Evolutionary conservation across 306 rosid genomes (phyloP).

Genomic region (Crataegus laevigata): DNA sequence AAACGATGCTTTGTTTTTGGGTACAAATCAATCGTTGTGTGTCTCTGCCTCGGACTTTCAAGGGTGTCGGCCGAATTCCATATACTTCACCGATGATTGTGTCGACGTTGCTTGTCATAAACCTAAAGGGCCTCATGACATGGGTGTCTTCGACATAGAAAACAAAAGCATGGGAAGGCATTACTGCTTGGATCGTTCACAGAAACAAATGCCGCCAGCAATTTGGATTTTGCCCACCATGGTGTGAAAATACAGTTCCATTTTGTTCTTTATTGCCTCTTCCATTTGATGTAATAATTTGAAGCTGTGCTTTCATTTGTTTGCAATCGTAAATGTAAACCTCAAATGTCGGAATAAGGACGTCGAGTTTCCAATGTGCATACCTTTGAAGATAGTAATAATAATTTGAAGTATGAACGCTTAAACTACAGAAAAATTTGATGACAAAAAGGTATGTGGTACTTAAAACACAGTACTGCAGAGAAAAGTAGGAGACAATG

Average conservation of each 20-base stretch:
- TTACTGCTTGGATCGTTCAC: not conserved
- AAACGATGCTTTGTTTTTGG: not conserved
- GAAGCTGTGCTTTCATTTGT: not conserved
- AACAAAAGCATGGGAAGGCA: not conserved
- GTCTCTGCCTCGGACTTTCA: constrained; percentile 3
- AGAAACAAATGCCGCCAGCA: constrained; percentile 1
- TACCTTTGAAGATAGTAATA: too few species aligned
- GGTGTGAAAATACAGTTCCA: not conserved
- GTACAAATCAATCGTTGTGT: not conserved
- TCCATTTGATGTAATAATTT: not conserved
- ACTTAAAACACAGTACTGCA: too few species aligned
- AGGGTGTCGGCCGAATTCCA: not conserved
- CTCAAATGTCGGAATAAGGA: not conserved
- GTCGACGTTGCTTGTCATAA: not conserved
- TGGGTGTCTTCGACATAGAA: not conserved
- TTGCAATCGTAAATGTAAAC: not conserved
- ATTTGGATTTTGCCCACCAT: constrained; percentile 6
- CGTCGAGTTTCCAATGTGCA: too few species aligned
- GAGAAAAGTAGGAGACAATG: too few species aligned
- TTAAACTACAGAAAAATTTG: too few species aligned
- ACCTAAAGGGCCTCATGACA: not conserved
- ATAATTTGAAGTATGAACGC: too few species aligned
- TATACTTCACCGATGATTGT: not conserved
- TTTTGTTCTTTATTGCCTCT: not conserved
- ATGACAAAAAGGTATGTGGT: too few species aligned